Base-by-base conservation (phyloP, 176 grass and related monocot species). In the Cymbopogon citratus region DNA sequence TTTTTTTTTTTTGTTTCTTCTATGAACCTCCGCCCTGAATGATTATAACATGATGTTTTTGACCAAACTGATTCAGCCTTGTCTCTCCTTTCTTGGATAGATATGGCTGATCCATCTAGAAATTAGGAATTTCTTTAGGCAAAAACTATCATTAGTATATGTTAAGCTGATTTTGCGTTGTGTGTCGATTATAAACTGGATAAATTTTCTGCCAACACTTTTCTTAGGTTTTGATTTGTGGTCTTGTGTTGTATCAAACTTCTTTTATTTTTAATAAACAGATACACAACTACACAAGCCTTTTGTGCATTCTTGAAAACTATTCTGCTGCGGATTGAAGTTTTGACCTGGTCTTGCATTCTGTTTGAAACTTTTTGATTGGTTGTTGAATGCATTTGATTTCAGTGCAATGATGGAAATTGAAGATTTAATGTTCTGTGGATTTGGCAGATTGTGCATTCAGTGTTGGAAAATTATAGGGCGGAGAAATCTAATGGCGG, bases 391-490 rank as follows among this genome's bases (percentile, higher is more conserved):
- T 74, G 77, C 15, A 48, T 33, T 25, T 12, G n/a, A 13, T 80
- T 40, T 34, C n/a, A 81, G 21, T 88, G 48, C 11, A n/a, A 52
- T 40, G 48, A 41, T 36, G 40, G 14, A 0, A 14, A 54, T 77
- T 76, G 9, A 61, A 3, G 66, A 63, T 63, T 84, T 51, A 66
- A 73, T 49, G 84, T 71, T 85, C 48, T 73, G 52, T 87, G 27
- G 57, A 9, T 81, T 35, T 97, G 86, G 78, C 89, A 99, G 96
- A 95, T 99, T 69, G 84, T 99, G 69, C 85, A 89, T 68, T 92
- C 85, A 10, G 84, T 95, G 39, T 87, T 99, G 91, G 92, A 91
- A 83, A 93, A 93, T 70, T 93, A 99, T 71, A 91, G 80, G 71
- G 49, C 25, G 56, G 79, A 88, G 35, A 91, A 90, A 64, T 27